These are phyloP conservation scores for Candida caryicola DNA, from an alignment of 805 yeast genomes.

Conservation along the genomic window DNA sequence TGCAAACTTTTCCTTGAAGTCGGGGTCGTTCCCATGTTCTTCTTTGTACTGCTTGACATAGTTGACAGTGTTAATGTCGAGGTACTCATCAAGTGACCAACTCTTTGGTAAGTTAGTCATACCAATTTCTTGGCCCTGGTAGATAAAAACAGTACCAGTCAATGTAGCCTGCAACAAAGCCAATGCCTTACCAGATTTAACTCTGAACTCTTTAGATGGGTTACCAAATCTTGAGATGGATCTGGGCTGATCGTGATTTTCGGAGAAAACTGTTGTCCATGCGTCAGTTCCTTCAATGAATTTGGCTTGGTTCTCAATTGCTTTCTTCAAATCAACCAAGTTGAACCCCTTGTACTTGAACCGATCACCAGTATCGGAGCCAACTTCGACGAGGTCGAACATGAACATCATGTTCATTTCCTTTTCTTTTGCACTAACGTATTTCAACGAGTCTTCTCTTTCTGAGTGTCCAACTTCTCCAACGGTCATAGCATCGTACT, in stretches of 20 bases:
- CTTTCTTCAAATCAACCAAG: conserved; percentile 40
- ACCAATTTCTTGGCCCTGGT: conserved; percentile 63
- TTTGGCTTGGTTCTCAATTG: conserved; percentile 18
- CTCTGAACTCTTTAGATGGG: conserved; percentile 28
- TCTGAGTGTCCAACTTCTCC: conserved; percentile 52
- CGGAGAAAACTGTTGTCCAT: conserved; percentile 55
- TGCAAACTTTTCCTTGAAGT: conserved; percentile 18
- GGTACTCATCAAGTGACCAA: conserved; percentile 50
- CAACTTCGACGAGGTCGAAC: conserved; percentile 35
- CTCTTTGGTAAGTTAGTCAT: conserved; percentile 46
- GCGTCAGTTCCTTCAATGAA: conserved; percentile 50
- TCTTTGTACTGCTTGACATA: conserved; percentile 34
- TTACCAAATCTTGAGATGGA: conserved; percentile 51
- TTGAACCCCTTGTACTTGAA: conserved; percentile 32
- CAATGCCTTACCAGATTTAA: conserved; percentile 46
- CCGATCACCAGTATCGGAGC: conserved; percentile 34
- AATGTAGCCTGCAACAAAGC: conserved; percentile 44
- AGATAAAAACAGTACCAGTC: conserved; percentile 54
- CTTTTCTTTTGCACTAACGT: conserved; percentile 38
- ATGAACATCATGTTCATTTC: conserved; percentile 44
- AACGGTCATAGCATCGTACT: conserved; percentile 54
- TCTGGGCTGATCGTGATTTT: conserved; percentile 61
- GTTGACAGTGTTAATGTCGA: conserved; percentile 48
- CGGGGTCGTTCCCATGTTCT: conserved; percentile 22
- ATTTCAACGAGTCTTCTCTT: conserved; percentile 41